Conservation (phyloP, 768 basidiomycete genomes). For the Lepiota venenata region DNA sequence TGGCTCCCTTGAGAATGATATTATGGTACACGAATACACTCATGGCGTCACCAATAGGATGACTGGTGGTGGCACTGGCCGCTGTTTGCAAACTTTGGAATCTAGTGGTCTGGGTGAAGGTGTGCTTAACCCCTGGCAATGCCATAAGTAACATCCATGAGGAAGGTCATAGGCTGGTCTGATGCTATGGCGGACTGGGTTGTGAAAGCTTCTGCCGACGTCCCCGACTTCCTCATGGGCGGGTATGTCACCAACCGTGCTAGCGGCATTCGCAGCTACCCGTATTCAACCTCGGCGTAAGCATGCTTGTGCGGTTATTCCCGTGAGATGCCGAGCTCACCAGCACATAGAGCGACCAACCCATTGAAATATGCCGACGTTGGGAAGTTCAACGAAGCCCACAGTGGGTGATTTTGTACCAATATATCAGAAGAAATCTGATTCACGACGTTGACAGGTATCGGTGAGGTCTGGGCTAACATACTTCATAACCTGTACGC, state of each 20-base stretch:
- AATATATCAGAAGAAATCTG: background rate
- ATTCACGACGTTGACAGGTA: slow-evolving; percentile 11
- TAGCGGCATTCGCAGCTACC: slow-evolving; percentile 51
- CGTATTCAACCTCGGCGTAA: slow-evolving; percentile 43
- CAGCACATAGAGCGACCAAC: slow-evolving; percentile 29
- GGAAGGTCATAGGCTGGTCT: background rate
- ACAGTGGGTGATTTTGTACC: slow-evolving; percentile 28
- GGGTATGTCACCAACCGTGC: slow-evolving; percentile 49
- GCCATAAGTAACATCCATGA: slow-evolving; percentile 1
- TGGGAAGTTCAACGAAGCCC: slow-evolving; percentile 37
- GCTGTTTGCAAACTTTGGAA: slow-evolving; percentile 61
- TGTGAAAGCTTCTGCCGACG: slow-evolving; percentile 34
- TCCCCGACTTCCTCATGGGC: slow-evolving; percentile 40
- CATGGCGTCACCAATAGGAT: slow-evolving; percentile 43
- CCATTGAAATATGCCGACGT: slow-evolving; percentile 41
- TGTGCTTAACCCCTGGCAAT: background rate
- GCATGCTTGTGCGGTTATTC: background rate
- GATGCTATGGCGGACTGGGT: slow-evolving; percentile 27
- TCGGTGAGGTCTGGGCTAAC: slow-evolving; percentile 44
- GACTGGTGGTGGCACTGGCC: slow-evolving; percentile 53
- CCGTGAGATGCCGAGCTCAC: background rate
- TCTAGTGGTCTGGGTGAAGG: slow-evolving; percentile 67
- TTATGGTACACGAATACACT: slow-evolving; percentile 43
- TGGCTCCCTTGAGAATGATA: slow-evolving; percentile 56
- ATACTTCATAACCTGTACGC: slow-evolving; percentile 28